Percentiles rank a stretch among this genome's conserved stretches.
Evolutionary conservation across 2,329 filamentous ascomycete genomes (phyloP).

Genomic region (Colletotrichum graminicola): DNA sequence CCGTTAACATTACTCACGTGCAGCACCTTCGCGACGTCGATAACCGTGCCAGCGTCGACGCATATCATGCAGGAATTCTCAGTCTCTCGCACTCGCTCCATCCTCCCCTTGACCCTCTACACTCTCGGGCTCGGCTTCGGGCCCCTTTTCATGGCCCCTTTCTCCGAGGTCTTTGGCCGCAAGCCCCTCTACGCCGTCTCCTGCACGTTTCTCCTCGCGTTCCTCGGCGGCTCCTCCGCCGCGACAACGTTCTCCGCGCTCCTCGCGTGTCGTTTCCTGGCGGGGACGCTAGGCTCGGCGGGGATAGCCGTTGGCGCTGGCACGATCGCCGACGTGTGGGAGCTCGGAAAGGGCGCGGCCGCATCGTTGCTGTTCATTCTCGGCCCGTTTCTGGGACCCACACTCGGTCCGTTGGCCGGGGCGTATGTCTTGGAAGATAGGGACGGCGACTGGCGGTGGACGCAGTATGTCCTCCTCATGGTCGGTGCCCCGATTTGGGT

Average conservation of each 20-base stretch:
- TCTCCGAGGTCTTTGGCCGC: slow-evolving; percentile 75
- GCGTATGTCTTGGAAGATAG: slow-evolving; percentile 47
- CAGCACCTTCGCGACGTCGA: slow-evolving; percentile 40
- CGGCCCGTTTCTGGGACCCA: slow-evolving; percentile 71
- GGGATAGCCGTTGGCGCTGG: slow-evolving; percentile 82
- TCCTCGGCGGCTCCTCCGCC: slow-evolving; percentile 73
- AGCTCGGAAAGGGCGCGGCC: slow-evolving; percentile 62
- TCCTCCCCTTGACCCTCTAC: slow-evolving; percentile 69
- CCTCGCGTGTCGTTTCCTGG: slow-evolving; percentile 75
- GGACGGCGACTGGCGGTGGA: slow-evolving; percentile 44
- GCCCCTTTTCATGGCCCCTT: slow-evolving; percentile 82
- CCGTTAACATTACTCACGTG: background rate
- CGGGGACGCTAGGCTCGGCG: slow-evolving; percentile 77
- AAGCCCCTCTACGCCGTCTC: slow-evolving; percentile 78
- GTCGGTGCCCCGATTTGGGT: slow-evolving; percentile 36
- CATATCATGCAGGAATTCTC: slow-evolving; percentile 37
- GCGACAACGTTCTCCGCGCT: slow-evolving; percentile 76
- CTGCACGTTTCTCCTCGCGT: slow-evolving; percentile 75
- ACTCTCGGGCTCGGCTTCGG: slow-evolving; percentile 82
- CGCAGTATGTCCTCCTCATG: slow-evolving; percentile 44
- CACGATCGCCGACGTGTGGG: slow-evolving; percentile 81
- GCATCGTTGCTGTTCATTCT: slow-evolving; percentile 84
- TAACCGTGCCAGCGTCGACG: slow-evolving; percentile 35
- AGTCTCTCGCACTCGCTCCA: slow-evolving; percentile 35
- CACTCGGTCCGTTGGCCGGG: slow-evolving; percentile 64